Conservation (phyloP, 2,329 filamentous ascomycete species). For the Colletotrichum sublineola region DNA sequence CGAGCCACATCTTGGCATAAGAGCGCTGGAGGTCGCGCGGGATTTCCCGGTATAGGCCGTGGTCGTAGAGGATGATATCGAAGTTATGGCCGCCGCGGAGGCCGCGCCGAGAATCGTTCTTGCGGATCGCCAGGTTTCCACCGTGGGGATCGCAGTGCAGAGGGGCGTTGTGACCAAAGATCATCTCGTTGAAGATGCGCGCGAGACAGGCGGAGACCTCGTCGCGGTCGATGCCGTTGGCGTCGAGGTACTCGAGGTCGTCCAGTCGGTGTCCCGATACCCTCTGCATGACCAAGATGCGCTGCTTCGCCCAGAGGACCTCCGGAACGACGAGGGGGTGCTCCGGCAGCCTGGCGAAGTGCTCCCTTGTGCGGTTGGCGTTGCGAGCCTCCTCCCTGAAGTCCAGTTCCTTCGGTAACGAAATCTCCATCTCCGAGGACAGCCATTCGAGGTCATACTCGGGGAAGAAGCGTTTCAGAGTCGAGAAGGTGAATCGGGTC, state of each 20-base stretch:
- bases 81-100: slow-evolving; percentile 77
- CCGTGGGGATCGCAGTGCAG: slow-evolving; percentile 98
- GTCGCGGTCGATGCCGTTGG: slow-evolving; percentile 89
- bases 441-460: slow-evolving; percentile 99
- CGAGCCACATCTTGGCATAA: slow-evolving; percentile 98
- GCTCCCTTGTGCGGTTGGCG: slow-evolving; percentile 80
- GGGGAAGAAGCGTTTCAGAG: slow-evolving; percentile 92
- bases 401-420: slow-evolving; percentile 90
- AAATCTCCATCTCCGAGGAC: slow-evolving; percentile 91
- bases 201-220: slow-evolving; percentile 94
- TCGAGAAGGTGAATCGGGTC: slow-evolving; percentile 90
- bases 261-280: slow-evolving; percentile 89
- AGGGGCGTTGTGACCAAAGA: slow-evolving; percentile 89
- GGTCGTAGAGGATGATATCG: slow-evolving; percentile 95
- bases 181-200: slow-evolving; percentile 99
- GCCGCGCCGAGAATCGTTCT: slow-evolving; percentile 72
- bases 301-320: slow-evolving; percentile 88
- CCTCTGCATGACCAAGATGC: slow-evolving; percentile 96
- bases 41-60: slow-evolving; percentile 95
- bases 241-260: slow-evolving; percentile 88
- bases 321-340: slow-evolving; percentile 90
- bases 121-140: slow-evolving; percentile 92
- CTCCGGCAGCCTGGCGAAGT: slow-evolving; percentile 81
- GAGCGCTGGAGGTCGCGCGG: slow-evolving; percentile 81
- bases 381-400: slow-evolving; percentile 90